A percentile compares a stretch with the other conserved stretches of the same genome.
Evolutionary conservation across 352 stramenopile species (phyloP).

Genomic region (Elongisporangium prolatum): DNA sequence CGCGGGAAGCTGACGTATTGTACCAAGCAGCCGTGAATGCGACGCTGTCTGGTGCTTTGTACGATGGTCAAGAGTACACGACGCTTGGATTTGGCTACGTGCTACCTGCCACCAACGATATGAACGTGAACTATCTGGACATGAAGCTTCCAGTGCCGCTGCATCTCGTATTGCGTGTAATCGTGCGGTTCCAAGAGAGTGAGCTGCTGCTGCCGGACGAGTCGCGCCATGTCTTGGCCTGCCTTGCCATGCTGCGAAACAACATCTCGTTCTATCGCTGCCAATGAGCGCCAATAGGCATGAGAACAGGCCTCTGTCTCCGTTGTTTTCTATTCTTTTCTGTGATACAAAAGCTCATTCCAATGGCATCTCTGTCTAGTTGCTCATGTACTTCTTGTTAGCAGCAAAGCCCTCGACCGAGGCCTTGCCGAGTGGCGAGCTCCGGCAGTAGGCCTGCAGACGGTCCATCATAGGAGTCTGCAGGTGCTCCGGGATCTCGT

Average conservation of each 20-base stretch:
- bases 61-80: conserved; percentile 52
- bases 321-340: neutral
- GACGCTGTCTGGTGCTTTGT: conserved; percentile 23
- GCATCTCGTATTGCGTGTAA: conserved; percentile 42
- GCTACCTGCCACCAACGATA: conserved; percentile 42
- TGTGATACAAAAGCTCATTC: neutral
- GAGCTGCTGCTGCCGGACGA: conserved; percentile 43
- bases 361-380: conserved; percentile 24
- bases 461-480: conserved; percentile 87
- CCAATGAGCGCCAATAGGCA: neutral
- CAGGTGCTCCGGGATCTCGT: conserved; percentile 71
- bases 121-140: conserved; percentile 51
- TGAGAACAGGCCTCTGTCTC: neutral
- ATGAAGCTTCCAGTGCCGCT: conserved; percentile 48
- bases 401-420: conserved; percentile 60
- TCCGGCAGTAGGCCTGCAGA: conserved; percentile 89
- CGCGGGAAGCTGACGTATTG: conserved; percentile 21
- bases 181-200: conserved; percentile 60
- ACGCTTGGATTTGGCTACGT: conserved; percentile 53
- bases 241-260: conserved; percentile 41
- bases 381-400: conserved; percentile 87
- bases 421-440: conserved; percentile 88
- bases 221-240: conserved; percentile 40
- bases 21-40: conserved; percentile 35
- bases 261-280: conserved; percentile 53